Base-by-base conservation (phyloP, 495 filamentous ascomycete species). In the Xylona heveae region DNA sequence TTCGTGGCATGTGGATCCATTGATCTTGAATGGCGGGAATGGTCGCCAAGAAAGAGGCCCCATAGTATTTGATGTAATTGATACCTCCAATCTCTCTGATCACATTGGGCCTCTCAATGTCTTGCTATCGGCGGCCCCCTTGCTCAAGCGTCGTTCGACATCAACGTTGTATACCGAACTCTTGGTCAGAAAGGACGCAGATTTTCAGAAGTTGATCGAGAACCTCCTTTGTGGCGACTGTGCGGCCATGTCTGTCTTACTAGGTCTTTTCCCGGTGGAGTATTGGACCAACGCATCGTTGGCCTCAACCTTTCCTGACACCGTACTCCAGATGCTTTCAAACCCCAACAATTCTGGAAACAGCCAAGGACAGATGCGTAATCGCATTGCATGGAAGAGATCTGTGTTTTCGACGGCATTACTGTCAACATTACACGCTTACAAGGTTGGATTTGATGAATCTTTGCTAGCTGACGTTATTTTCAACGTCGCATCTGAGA, bases 11-110 rank as follows among this genome's bases (percentile, higher is more conserved):
- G 24, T 19, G 4, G 19, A 40, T 1, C 42, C 38, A n/a, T n/a
- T 45, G 2, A 20, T 35, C 6, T 30, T 43, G 5, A 31, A 43
- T 22, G 5, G 19, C 7, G 21, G 0, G 4, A 33, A 44, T n/a
- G n/a, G n/a, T n/a, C n/a, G n/a, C n/a, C n/a, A n/a, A n/a, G n/a
- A n/a, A n/a, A n/a, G n/a, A n/a, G n/a, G n/a, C n/a, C n/a, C n/a
- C n/a, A n/a, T n/a, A n/a, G n/a, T n/a, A n/a, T 72, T 72, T 31
- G 52, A 70, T 36, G 49, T 63, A n/a, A 66, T 74, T 24, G 64
- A 74, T 37, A 70, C 66, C 1, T 67, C 61, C 4, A 63, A 61
- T 34, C 46, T 71, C 5, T 42, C 46, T 13, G 62, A 67, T 37
- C 50, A 64, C 30, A 7, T 61, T 16, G 63, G 62, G 13, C 33